A percentile compares a stretch with the other conserved stretches of the same genome.
These are phyloP conservation scores for Artomyces pyxidatus DNA, from an alignment of 768 basidiomycete species.

Conservation along the genomic window DNA sequence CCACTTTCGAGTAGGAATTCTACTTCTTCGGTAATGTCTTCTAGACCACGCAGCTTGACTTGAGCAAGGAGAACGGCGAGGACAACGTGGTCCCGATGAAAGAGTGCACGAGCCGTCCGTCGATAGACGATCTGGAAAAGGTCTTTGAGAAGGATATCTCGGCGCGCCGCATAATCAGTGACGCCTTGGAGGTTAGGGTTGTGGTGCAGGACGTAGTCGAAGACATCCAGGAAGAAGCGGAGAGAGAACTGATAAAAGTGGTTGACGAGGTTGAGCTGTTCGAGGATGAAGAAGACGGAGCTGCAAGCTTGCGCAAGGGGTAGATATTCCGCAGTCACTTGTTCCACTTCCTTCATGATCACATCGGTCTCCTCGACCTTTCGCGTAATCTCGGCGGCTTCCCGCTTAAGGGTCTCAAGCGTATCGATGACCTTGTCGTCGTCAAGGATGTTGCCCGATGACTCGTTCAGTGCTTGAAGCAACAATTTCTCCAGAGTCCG, in stretches of 20 bases:
- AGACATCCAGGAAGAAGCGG: slow-evolving; percentile 96
- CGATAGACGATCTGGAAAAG: slow-evolving; percentile 85
- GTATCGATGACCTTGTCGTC: slow-evolving; percentile 98
- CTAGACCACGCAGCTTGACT: slow-evolving; percentile 72
- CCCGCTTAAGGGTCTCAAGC: slow-evolving; percentile 88
- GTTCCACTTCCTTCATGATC: slow-evolving; percentile 93
- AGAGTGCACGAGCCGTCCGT: slow-evolving; percentile 82
- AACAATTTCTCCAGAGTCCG: slow-evolving; percentile 89
- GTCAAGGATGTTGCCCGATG: slow-evolving; percentile 93
- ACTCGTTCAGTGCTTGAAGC: slow-evolving; percentile 93
- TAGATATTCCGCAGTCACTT: slow-evolving; percentile 90
- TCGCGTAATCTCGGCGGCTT: slow-evolving; percentile 90
- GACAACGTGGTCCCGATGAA: slow-evolving; percentile 87
- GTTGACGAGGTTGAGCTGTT: slow-evolving; percentile 88
- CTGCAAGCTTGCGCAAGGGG: slow-evolving; percentile 95
- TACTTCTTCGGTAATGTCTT: slow-evolving; percentile 77
- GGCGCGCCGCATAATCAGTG: slow-evolving; percentile 62
- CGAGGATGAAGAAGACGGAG: slow-evolving; percentile 93
- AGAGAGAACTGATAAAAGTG: slow-evolving; percentile 99
- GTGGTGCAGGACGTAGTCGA: slow-evolving; percentile 87
- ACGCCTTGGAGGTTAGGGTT: slow-evolving; percentile 85
- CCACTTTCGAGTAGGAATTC: slow-evolving; percentile 91
- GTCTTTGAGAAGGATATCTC: slow-evolving; percentile 77
- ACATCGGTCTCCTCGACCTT: slow-evolving; percentile 96
- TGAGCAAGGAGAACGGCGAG: slow-evolving; percentile 86